Evolutionary conservation across 2,329 filamentous ascomycete species (phyloP).

Genomic region (Aspergillus unguis): DNA sequence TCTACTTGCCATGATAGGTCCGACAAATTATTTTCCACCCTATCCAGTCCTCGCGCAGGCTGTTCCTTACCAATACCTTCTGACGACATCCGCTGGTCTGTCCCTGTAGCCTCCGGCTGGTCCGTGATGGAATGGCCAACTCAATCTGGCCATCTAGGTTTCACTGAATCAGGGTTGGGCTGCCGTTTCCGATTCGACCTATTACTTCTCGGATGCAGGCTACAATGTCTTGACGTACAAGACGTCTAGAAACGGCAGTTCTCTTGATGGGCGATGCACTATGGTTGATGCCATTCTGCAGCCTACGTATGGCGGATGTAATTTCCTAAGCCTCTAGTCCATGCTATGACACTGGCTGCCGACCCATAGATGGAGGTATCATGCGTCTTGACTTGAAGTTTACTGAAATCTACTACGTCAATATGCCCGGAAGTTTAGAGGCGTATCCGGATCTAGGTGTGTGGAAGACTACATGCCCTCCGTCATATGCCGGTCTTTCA

Average conservation of each 20-base stretch:
- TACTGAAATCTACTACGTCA: slow-evolving; percentile 32
- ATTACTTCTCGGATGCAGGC: not conserved
- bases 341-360: not conserved
- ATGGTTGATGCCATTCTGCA: not conserved
- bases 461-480: not conserved
- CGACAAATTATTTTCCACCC: not conserved
- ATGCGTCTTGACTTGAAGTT: slow-evolving; percentile 14
- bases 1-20: not conserved
- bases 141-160: not conserved
- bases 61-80: not conserved
- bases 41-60: not conserved
- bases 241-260: slow-evolving; percentile 9
- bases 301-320: not conserved
- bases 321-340: not conserved
- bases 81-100: not conserved
- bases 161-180: not conserved
- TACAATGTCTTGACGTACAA: slow-evolving; percentile 23
- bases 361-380: not conserved
- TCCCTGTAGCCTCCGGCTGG: not conserved
- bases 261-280: not conserved
- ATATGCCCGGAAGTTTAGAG: slow-evolving; percentile 19
- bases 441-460: not conserved
- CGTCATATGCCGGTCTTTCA: not conserved
- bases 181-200: not conserved
- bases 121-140: not conserved